Percentiles rank a stretch among this genome's conserved stretches.
Conservation (phyloP, 1,284 basidiomycete genomes). For the Gomphus sp. region DNA sequence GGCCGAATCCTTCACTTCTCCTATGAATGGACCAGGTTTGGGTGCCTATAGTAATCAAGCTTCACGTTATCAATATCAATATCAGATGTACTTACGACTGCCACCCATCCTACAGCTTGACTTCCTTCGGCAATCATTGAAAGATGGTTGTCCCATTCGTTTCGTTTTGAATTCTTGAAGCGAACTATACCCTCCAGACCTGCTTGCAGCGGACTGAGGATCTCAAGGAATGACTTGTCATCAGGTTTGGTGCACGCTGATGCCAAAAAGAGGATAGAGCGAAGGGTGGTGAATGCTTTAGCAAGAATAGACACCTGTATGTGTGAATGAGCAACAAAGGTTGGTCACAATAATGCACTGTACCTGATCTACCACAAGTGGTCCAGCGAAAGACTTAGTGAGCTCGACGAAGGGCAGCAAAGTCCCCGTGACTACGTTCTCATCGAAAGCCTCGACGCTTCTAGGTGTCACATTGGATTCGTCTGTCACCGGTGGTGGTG, state of each 20-base stretch:
- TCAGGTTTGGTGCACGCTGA: slow-evolving; percentile 77
- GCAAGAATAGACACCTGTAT: slow-evolving; percentile 61
- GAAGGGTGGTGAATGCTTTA: slow-evolving; percentile 62
- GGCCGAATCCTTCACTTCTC: slow-evolving; percentile 81
- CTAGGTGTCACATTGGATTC: slow-evolving; percentile 16
- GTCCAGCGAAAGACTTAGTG: slow-evolving; percentile 66
- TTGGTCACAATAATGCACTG: neutral
- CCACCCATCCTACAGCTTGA: slow-evolving; percentile 88
- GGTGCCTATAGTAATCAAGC: slow-evolving; percentile 40
- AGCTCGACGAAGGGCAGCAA: slow-evolving; percentile 68
- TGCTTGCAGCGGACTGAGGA: slow-evolving; percentile 68
- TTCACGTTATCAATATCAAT: slow-evolving; percentile 7
- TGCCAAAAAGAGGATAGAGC: slow-evolving; percentile 59
- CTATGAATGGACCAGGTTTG: slow-evolving; percentile 80
- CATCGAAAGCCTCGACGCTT: slow-evolving; percentile 65
- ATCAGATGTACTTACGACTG: slow-evolving; percentile 42
- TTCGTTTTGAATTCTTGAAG: slow-evolving; percentile 76
- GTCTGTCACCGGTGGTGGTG: slow-evolving; percentile 27
- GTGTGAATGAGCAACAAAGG: slow-evolving; percentile 1
- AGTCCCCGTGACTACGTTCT: slow-evolving; percentile 61
- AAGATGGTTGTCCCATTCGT: slow-evolving; percentile 80
- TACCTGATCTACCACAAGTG: slow-evolving; percentile 71
- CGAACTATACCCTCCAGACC: slow-evolving; percentile 71
- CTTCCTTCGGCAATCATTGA: slow-evolving; percentile 78
- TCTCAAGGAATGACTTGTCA: slow-evolving; percentile 43